Evolutionary conservation across 2,329 filamentous ascomycete genomes (phyloP).

Genomic region (Apiospora saccharicola): DNA sequence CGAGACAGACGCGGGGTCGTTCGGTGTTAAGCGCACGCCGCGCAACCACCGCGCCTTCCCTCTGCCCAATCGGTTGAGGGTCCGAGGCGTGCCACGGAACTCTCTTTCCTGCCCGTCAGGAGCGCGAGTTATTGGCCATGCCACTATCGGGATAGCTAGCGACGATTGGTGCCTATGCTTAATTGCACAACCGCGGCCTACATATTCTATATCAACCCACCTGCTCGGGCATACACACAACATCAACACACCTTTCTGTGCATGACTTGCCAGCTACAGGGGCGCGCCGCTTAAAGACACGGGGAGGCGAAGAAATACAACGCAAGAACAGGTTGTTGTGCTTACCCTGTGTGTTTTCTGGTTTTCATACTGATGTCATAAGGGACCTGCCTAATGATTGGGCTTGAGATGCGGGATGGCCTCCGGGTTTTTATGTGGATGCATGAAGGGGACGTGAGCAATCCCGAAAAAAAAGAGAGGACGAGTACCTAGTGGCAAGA

Average conservation of each 20-base stretch:
- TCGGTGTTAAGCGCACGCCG: slow-evolving; percentile 14
- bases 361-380: neutral
- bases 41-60: neutral
- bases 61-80: neutral
- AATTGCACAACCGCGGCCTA: neutral
- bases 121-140: neutral
- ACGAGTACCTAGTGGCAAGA: neutral
- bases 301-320: neutral
- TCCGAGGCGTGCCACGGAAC: neutral
- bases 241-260: neutral
- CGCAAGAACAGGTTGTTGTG: neutral
- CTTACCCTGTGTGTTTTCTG: too few species aligned
- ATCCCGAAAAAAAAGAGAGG: neutral
- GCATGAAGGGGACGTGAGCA: neutral
- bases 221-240: neutral
- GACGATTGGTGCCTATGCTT: neutral
- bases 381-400: neutral
- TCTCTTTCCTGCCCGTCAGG: neutral
- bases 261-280: neutral
- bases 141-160: neutral
- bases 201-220: neutral
- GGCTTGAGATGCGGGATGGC: neutral
- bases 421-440: slow-evolving; percentile 2
- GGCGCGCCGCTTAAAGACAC: too few species aligned
- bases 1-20: neutral